A percentile compares a stretch with the other conserved stretches of the same genome.
These are phyloP conservation scores for Elsinoe australis DNA, from an alignment of 2,329 filamentous ascomycete genomes.

Conservation along the genomic window DNA sequence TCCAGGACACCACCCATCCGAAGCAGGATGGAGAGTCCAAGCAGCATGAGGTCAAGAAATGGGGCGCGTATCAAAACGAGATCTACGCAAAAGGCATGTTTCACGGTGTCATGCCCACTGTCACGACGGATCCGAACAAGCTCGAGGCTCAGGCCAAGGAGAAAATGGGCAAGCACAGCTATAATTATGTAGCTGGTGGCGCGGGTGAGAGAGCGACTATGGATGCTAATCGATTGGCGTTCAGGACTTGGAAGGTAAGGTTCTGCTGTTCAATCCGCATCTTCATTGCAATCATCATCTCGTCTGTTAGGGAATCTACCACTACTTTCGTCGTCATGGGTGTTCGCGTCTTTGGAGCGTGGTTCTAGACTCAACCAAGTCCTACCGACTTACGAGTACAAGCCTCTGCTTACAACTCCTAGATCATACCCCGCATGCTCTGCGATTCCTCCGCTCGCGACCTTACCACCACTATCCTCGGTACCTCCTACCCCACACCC, in stretches of 20 bases:
- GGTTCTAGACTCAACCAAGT: too few relatives aligned
- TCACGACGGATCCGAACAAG: constrained; percentile 53
- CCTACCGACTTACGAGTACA: too few relatives aligned
- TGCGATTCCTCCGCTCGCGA: constrained; percentile 15
- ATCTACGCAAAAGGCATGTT: constrained; percentile 50
- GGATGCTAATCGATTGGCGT: constrained; percentile 52
- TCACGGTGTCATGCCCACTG: constrained; percentile 40
- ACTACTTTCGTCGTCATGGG: too few relatives aligned
- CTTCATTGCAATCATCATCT: too few relatives aligned
- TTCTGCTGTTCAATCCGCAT: too few relatives aligned
- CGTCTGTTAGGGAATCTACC: too few relatives aligned
- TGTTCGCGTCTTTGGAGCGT: too few relatives aligned
- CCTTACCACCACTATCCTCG: constrained; percentile 22
- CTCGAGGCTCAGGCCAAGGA: constrained; percentile 50
- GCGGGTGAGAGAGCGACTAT: constrained; percentile 56
- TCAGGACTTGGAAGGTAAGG: constrained; percentile 43
- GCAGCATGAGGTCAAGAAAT: constrained; percentile 23
- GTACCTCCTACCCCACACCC: constrained; percentile 32
- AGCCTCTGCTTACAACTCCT: too few relatives aligned
- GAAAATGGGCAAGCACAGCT: constrained; percentile 42
- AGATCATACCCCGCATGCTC: constrained; percentile 16
- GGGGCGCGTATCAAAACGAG: constrained; percentile 40
- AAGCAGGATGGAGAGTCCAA: not conserved
- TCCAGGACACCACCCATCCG: constrained; percentile 15
- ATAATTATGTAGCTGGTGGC: constrained; percentile 56